phyloP scores from a whole-genome alignment of 2,329 filamentous ascomycete species.

The Exutisphaerella laricina region DNA sequence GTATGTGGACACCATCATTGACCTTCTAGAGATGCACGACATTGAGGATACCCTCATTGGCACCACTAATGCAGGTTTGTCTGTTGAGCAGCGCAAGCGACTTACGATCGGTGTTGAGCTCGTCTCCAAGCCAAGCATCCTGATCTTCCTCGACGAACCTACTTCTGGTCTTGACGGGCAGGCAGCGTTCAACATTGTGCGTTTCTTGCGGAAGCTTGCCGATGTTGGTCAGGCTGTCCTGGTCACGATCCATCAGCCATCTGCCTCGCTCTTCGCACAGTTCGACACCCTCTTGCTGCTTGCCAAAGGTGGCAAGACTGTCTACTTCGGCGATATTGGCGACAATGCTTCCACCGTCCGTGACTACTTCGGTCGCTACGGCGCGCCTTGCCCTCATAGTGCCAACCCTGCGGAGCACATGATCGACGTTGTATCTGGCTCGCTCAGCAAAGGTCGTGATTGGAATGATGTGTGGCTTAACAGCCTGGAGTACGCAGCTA shows the following conservation, averaged over 20 bases:
- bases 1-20: slow-evolving; percentile 60
- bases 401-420: slow-evolving; percentile 53
- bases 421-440: slow-evolving; percentile 44
- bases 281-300: slow-evolving; percentile 63
- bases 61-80: slow-evolving; percentile 49
- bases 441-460: slow-evolving; percentile 38
- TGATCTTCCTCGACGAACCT: slow-evolving; percentile 61
- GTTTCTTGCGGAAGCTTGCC: slow-evolving; percentile 61
- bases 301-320: slow-evolving; percentile 58
- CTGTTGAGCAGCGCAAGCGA: slow-evolving; percentile 51
- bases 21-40: slow-evolving; percentile 60
- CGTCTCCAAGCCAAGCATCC: slow-evolving; percentile 53
- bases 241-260: slow-evolving; percentile 65
- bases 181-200: slow-evolving; percentile 60
- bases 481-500: slow-evolving; percentile 34
- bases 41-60: slow-evolving; percentile 63
- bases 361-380: slow-evolving; percentile 50
- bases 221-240: slow-evolving; percentile 62
- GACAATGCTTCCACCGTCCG: slow-evolving; percentile 38
- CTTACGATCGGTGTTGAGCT: slow-evolving; percentile 54
- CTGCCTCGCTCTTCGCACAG: slow-evolving; percentile 58
- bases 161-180: slow-evolving; percentile 56
- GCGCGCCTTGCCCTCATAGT: slow-evolving; percentile 47
- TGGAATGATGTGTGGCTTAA: slow-evolving; percentile 44
- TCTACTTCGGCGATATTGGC: slow-evolving; percentile 59